These are phyloP conservation scores for Allium fistulosum DNA, from an alignment of 106 monocot species.

Conservation along the genomic window DNA sequence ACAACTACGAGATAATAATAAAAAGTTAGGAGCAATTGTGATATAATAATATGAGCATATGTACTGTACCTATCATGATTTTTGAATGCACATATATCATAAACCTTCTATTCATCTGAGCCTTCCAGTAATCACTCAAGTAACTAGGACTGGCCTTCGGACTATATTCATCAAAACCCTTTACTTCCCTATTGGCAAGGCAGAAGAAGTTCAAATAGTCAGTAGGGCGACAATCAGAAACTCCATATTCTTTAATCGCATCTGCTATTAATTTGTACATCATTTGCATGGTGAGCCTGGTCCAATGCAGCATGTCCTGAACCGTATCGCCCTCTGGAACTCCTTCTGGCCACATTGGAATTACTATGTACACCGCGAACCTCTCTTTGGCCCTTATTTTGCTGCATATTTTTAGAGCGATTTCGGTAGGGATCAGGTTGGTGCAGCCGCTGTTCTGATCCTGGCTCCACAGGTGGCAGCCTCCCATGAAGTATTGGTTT, in stretches of 20 bases:
- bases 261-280: constrained; percentile 39
- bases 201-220: constrained; percentile 72
- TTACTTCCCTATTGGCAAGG: constrained; percentile 42
- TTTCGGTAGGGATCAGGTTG: constrained; percentile 40
- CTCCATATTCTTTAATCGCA: constrained; percentile 20
- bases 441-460: constrained; percentile 26
- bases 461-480: constrained; percentile 33
- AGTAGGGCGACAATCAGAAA: constrained; percentile 15
- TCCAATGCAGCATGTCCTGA: constrained; percentile 54
- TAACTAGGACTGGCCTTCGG: constrained; percentile 16
- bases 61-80: constrained; percentile 49
- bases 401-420: constrained; percentile 44
- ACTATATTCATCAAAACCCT: constrained; percentile 17
- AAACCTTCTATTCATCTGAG: constrained; percentile 46
- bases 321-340: constrained; percentile 41
- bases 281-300: constrained; percentile 44
- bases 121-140: constrained; percentile 18
- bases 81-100: constrained; percentile 73
- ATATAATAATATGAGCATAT: too few species aligned
- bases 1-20: too few species aligned
- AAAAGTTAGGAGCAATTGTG: too few species aligned
- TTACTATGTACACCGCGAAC: constrained; percentile 42
- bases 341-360: constrained; percentile 76
- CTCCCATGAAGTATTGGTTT: constrained; percentile 62
- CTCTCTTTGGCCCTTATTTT: constrained; percentile 33